Evolutionary conservation across 192 early-diverging fungal species (phyloP), one percentile per base, ranked within the genome.

Genomic region (Radiomyces spectabilis): DNA sequence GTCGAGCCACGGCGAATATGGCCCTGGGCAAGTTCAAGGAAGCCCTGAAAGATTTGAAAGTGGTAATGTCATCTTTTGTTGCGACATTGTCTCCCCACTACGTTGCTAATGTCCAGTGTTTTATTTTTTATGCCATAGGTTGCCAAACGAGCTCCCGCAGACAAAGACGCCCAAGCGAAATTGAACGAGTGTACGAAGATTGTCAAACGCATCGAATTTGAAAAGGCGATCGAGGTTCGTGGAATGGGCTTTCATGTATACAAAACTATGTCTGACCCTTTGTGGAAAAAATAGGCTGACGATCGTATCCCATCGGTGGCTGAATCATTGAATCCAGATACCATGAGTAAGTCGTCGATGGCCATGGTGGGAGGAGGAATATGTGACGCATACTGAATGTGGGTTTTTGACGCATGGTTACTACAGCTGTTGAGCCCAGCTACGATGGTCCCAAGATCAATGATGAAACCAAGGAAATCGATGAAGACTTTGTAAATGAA

Each of bases 101-200:
- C n/a, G n/a, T 9, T 30, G 3, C 53, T 35, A 5, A 33, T 33
- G 25, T 37, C 32, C 25, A 1, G 32, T 31, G 33, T 53, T 22
- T 45, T 26, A 35, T 16, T 30, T 19, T 57, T 31, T 16, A 10
- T 27, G 13, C 6, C 22, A 51, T 60, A 70, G 53, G 90, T 94
- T 27, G 73, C 80, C 35, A 88, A 82, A 50, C 76, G 84, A 40
- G 80, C 80, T 21, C 97, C 94, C 1, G 73, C 59, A 10, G 94
- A 97, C 61, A 79, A 77, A 30, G 84, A 84, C 59, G 97, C 88
- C 9, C 76, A 78, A 41, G 49, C 71, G 31, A 93, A 95, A 66
- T 79, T 95, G 29, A 56, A 66, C 5, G 92, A 92, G 62, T 95
- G 93, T 62, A 87, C 95, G 59, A 97, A 95, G 68, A 91, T 94